phyloP scores from a whole-genome alignment of 2,329 filamentous ascomycete species.

The Phyllosticta ampelicida region DNA sequence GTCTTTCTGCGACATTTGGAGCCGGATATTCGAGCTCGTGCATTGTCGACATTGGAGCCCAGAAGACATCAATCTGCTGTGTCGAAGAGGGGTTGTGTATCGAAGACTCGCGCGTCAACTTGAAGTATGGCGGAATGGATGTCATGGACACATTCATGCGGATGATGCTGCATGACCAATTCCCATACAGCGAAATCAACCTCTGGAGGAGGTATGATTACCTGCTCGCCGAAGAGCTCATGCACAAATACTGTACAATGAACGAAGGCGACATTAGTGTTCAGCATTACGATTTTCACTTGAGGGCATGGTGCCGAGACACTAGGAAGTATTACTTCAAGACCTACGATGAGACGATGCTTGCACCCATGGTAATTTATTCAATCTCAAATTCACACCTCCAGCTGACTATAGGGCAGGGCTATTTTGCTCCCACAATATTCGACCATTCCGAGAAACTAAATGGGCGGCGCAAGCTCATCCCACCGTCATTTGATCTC shows the following conservation, averaged over 20 bases:
- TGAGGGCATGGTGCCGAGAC: slow-evolving; percentile 76
- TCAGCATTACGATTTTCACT: slow-evolving; percentile 79
- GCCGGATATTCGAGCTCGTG: slow-evolving; percentile 90
- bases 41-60: slow-evolving; percentile 90
- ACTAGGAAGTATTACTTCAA: slow-evolving; percentile 94
- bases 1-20: slow-evolving; percentile 86
- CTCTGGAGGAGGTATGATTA: slow-evolving; percentile 84
- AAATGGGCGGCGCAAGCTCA: slow-evolving; percentile 63
- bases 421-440: slow-evolving; percentile 79
- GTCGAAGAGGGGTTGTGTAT: slow-evolving; percentile 93
- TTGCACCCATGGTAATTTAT: slow-evolving; percentile 63
- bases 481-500: slow-evolving; percentile 82
- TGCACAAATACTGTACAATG: slow-evolving; percentile 86
- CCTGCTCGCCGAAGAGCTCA: slow-evolving; percentile 86
- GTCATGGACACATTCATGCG: slow-evolving; percentile 92
- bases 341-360: slow-evolving; percentile 88
- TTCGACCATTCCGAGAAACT: slow-evolving; percentile 80
- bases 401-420: slow-evolving; percentile 29
- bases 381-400: not conserved
- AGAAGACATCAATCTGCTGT: slow-evolving; percentile 95
- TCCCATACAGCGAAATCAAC: slow-evolving; percentile 93
- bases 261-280: slow-evolving; percentile 82
- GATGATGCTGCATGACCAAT: slow-evolving; percentile 96
- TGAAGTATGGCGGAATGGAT: slow-evolving; percentile 88
- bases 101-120: slow-evolving; percentile 87